These are phyloP conservation scores for Catharanthus roseus DNA, from an alignment of 257 asterid genomes.

Conservation along the genomic window DNA sequence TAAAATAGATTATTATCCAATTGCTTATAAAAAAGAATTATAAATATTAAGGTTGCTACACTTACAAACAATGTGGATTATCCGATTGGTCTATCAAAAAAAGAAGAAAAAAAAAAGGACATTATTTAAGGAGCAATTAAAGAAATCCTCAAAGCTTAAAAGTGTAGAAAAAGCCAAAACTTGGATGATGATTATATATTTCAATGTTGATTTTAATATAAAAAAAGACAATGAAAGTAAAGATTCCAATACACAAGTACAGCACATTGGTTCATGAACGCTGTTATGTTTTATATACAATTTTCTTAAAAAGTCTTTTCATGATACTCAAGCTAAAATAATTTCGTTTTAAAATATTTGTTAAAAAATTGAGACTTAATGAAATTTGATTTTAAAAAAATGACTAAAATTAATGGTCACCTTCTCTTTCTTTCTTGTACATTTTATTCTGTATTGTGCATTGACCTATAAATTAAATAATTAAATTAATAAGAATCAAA, in stretches of 20 bases:
- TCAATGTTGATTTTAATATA: background rate
- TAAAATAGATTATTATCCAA: too few relatives aligned
- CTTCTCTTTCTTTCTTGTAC: background rate
- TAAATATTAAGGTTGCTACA: too few relatives aligned
- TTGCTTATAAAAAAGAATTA: too few relatives aligned
- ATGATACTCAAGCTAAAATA: constrained; percentile 1
- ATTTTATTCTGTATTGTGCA: background rate
- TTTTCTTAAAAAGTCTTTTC: background rate
- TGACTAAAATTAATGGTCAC: too few relatives aligned
- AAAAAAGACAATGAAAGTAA: constrained; percentile 11
- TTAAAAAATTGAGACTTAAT: too few relatives aligned
- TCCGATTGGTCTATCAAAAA: background rate
- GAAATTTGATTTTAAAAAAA: too few relatives aligned
- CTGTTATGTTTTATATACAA: constrained; percentile 4
- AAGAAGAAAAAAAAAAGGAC: background rate
- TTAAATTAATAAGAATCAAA: background rate
- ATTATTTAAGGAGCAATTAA: background rate
- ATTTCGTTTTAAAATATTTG: too few relatives aligned
- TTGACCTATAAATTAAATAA: background rate
- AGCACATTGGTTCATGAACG: constrained; percentile 27
- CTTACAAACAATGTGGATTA: background rate
- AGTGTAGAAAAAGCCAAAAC: background rate
- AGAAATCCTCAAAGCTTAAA: background rate
- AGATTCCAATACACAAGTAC: constrained; percentile 22
- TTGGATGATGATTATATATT: background rate